Percentiles rank a stretch among this genome's conserved stretches.
These are phyloP conservation scores for Lipomyces oligophaga DNA, from an alignment of 805 yeast species.

Conservation along the genomic window DNA sequence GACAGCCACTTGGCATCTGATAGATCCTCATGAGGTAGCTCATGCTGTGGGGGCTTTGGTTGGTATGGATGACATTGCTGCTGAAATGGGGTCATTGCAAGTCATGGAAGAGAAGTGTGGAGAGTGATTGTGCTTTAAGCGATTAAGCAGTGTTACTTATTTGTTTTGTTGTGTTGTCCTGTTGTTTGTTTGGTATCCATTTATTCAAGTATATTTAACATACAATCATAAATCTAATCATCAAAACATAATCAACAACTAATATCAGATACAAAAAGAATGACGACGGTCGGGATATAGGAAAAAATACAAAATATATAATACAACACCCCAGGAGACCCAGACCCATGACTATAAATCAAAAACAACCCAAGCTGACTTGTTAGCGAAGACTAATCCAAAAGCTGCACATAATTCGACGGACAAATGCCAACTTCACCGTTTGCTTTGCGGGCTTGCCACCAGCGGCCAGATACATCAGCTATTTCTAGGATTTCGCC, in stretches of 20 bases:
- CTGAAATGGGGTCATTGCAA: constrained; percentile 14
- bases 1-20: constrained; percentile 76
- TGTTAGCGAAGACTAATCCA: constrained; percentile 11
- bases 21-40: constrained; percentile 78
- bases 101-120: constrained; percentile 1
- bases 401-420: constrained; percentile 66
- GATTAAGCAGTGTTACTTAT: too few species aligned
- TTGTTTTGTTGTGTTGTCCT: neutral
- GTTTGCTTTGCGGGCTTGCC: constrained; percentile 87
- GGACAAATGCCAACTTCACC: constrained; percentile 98
- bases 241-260: neutral
- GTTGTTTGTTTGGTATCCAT: neutral
- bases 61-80: constrained; percentile 58
- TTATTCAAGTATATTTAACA: neutral
- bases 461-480: constrained; percentile 95
- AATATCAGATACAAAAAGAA: too few species aligned
- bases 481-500: constrained; percentile 90
- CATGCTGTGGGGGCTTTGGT: constrained; percentile 77
- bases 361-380: neutral
- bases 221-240: too few species aligned
- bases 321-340: neutral
- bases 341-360: neutral
- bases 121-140: neutral
- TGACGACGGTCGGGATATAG: too few species aligned
- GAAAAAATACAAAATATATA: neutral